A percentile compares a stretch with the other conserved stretches of the same genome.
These are phyloP conservation scores for Moniliophthora roreri DNA, from an alignment of 1,284 basidiomycete species.

Conservation along the genomic window DNA sequence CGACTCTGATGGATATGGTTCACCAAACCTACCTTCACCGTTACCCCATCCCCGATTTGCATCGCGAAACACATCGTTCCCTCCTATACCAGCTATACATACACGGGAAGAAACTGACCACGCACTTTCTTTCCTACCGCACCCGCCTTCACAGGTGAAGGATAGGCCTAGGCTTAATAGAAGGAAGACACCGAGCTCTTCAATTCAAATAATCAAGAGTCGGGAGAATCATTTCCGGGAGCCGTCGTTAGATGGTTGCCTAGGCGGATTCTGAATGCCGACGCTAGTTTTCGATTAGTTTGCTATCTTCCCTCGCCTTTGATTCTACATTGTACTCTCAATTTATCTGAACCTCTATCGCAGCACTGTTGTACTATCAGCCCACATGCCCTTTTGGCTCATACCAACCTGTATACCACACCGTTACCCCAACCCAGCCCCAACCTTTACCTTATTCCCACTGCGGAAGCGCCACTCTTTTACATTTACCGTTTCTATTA, in stretches of 20 bases:
- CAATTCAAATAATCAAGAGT: neutral
- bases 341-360: too few relatives aligned
- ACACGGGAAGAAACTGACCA: slow-evolving; percentile 30
- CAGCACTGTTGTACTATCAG: too few relatives aligned
- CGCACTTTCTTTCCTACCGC: slow-evolving; percentile 40
- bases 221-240: neutral
- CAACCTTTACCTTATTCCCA: too few relatives aligned
- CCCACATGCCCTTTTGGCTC: too few relatives aligned
- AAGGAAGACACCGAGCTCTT: neutral
- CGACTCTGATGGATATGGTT: slow-evolving; percentile 16
- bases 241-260: slow-evolving; percentile 11
- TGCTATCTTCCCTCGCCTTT: too few relatives aligned
- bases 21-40: slow-evolving; percentile 2
- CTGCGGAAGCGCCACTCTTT: too few relatives aligned
- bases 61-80: slow-evolving; percentile 22
- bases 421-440: too few relatives aligned
- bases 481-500: too few relatives aligned
- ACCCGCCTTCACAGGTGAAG: slow-evolving; percentile 29
- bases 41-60: slow-evolving; percentile 5
- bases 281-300: too few relatives aligned
- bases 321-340: too few relatives aligned
- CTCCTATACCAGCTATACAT: slow-evolving; percentile 22
- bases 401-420: too few relatives aligned
- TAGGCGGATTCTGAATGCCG: slow-evolving; percentile 16
- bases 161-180: slow-evolving; percentile 10